Evolutionary conservation across 345 rosid genomes (phyloP).

Genomic region (Microcos paniculata): DNA sequence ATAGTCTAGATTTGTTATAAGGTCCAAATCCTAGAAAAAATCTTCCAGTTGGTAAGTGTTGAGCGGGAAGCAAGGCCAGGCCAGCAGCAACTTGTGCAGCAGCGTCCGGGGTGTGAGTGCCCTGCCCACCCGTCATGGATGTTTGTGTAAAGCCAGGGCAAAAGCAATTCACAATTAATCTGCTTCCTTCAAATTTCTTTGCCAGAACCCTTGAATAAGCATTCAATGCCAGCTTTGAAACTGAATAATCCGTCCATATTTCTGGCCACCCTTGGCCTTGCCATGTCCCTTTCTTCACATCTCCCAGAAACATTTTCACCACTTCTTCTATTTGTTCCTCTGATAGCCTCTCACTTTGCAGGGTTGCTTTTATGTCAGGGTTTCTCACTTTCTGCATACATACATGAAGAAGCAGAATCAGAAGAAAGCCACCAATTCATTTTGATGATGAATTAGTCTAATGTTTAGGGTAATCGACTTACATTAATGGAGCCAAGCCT

Average conservation of each 20-base stretch:
- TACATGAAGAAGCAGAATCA: too few relatives aligned
- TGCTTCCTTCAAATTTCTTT: conserved; percentile 19
- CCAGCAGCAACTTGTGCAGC: conserved; percentile 45
- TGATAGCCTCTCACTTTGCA: conserved; percentile 40
- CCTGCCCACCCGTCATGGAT: conserved; percentile 72
- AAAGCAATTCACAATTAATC: conserved; percentile 59
- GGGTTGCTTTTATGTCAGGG: conserved; percentile 40
- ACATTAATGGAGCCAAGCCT: conserved; percentile 77
- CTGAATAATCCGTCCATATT: conserved; percentile 80
- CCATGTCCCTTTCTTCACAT: conserved; percentile 68
- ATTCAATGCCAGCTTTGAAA: conserved; percentile 82
- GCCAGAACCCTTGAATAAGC: conserved; percentile 75
- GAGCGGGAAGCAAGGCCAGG: conserved; percentile 57
- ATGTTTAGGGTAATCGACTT: conserved; percentile 11
- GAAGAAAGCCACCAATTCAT: too few relatives aligned
- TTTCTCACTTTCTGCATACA: conserved; percentile 66
- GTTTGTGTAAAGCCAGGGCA: conserved; percentile 93
- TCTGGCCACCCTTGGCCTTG: conserved; percentile 72
- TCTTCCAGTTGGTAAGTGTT: conserved; percentile 42
- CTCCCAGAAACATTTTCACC: conserved; percentile 41
- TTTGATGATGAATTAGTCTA: too few relatives aligned
- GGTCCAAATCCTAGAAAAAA: conserved; percentile 48
- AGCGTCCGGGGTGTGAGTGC: conserved; percentile 60
- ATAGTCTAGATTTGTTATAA: conserved; percentile 35
- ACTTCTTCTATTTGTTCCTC: conserved; percentile 47